Evolutionary conservation across 2,329 filamentous ascomycete genomes (phyloP).

Genomic region (Septoria petroselini): DNA sequence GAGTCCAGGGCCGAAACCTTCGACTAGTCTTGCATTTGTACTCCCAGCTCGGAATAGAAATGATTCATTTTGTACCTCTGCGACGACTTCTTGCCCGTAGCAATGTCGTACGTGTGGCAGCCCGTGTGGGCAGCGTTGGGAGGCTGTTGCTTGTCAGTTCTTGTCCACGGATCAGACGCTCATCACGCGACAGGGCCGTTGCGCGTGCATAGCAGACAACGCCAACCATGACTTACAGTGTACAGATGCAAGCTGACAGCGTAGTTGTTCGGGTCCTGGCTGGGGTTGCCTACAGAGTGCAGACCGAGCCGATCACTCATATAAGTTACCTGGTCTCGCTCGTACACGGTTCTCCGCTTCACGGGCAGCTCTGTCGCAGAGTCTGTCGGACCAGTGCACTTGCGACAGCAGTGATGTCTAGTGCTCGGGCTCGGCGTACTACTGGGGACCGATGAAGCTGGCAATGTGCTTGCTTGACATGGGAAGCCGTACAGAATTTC

Average conservation of each 20-base stretch:
- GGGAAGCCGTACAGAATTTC: slow-evolving; percentile 82
- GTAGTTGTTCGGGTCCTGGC: slow-evolving; percentile 57
- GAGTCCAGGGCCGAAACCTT: background rate
- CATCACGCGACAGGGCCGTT: background rate
- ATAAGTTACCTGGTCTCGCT: slow-evolving; percentile 74
- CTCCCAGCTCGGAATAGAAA: slow-evolving; percentile 63
- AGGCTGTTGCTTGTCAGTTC: slow-evolving; percentile 63
- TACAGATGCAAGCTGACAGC: slow-evolving; percentile 75
- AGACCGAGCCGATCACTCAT: slow-evolving; percentile 87
- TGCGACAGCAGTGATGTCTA: slow-evolving; percentile 32
- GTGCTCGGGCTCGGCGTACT: slow-evolving; percentile 23
- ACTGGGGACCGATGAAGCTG: background rate
- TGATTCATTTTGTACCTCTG: slow-evolving; percentile 59
- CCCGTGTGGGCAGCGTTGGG: slow-evolving; percentile 82
- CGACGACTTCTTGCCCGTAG: slow-evolving; percentile 70
- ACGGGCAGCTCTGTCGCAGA: slow-evolving; percentile 31
- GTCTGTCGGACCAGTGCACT: slow-evolving; percentile 39
- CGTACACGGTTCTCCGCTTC: slow-evolving; percentile 57
- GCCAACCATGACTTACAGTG: slow-evolving; percentile 45
- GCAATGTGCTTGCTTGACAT: slow-evolving; percentile 34
- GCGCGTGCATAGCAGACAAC: background rate
- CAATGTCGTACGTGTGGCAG: slow-evolving; percentile 75
- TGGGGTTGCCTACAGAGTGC: slow-evolving; percentile 75
- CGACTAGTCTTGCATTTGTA: slow-evolving; percentile 28
- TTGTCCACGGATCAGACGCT: background rate